These are phyloP conservation scores for Aspergillus cavernicola DNA, from an alignment of 495 filamentous ascomycete species.

Conservation along the genomic window DNA sequence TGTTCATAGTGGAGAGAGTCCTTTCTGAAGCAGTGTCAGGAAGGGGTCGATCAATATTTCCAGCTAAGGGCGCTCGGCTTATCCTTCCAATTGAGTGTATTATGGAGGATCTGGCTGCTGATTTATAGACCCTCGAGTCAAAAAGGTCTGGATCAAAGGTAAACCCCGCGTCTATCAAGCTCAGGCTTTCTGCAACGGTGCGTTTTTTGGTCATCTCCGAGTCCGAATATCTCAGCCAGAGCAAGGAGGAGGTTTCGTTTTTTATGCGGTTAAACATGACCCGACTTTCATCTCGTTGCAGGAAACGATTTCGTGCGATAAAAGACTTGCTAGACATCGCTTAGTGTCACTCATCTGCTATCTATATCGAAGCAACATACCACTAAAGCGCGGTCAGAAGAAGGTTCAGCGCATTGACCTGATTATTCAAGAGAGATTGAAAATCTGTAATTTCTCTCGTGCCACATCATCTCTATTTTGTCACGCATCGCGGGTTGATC, in stretches of 20 bases:
- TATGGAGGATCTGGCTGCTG: not conserved
- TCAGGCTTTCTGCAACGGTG: not conserved
- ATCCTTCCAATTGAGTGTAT: not conserved
- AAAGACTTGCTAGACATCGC: not conserved
- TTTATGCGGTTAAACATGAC: not conserved
- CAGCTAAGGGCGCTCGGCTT: not conserved
- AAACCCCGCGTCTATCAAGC: not conserved
- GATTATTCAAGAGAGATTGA: not conserved
- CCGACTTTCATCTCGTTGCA: not conserved
- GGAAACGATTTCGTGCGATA: not conserved
- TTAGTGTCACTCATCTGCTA: not conserved
- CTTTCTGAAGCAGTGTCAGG: too few relatives aligned
- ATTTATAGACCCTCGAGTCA: not conserved
- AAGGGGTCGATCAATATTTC: not conserved
- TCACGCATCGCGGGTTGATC: not conserved
- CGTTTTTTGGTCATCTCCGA: not conserved
- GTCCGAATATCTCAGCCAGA: not conserved
- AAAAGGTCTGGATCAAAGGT: not conserved
- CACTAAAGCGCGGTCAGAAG: not conserved
- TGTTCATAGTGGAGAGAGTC: too few relatives aligned
- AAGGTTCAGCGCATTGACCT: not conserved
- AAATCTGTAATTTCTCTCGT: not conserved
- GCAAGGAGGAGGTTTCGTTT: not conserved
- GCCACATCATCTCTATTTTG: not conserved
- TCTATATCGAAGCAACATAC: not conserved